Conservation (phyloP, 805 yeast genomes). For the Starmerella cellae region DNA sequence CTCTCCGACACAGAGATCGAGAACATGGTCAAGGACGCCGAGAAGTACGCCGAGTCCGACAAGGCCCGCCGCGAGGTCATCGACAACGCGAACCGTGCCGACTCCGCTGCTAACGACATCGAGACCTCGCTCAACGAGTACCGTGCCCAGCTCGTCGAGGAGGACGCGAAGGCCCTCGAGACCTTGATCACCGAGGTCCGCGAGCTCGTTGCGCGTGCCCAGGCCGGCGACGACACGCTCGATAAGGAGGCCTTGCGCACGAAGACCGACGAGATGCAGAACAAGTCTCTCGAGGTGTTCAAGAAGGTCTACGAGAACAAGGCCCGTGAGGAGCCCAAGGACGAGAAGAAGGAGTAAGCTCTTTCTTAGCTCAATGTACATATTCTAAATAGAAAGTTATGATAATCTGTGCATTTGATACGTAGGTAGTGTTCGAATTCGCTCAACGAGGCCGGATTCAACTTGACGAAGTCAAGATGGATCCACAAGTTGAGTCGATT, state of each 20-base stretch:
- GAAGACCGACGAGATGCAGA: conserved; percentile 75
- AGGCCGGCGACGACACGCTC: conserved; percentile 45
- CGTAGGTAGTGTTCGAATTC: too few relatives aligned
- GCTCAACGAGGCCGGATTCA: too few relatives aligned
- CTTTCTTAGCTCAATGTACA: not conserved
- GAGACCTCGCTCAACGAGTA: conserved; percentile 74
- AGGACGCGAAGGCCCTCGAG: conserved; percentile 42
- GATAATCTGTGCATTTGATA: too few relatives aligned
- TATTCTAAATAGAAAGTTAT: not conserved
- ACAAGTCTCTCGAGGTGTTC: conserved; percentile 66
- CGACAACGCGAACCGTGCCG: conserved; percentile 76
- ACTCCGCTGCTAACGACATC: conserved; percentile 72
- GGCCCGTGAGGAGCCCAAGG: conserved; percentile 25
- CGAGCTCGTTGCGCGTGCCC: conserved; percentile 61
- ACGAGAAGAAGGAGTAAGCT: conserved; percentile 16
- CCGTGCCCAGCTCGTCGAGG: conserved; percentile 48
- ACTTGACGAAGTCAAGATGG: too few relatives aligned
- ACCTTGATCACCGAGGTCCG: conserved; percentile 50
- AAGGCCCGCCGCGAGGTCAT: conserved; percentile 73
- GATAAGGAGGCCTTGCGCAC: conserved; percentile 52
- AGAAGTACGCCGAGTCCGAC: conserved; percentile 76
- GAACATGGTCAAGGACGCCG: conserved; percentile 82
- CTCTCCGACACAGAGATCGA: conserved; percentile 81
- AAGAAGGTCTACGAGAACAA: conserved; percentile 53
- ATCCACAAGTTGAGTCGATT: too few relatives aligned